These are phyloP conservation scores for Potentilla sterilis DNA, from an alignment of 306 rosid species.

Conservation along the genomic window DNA sequence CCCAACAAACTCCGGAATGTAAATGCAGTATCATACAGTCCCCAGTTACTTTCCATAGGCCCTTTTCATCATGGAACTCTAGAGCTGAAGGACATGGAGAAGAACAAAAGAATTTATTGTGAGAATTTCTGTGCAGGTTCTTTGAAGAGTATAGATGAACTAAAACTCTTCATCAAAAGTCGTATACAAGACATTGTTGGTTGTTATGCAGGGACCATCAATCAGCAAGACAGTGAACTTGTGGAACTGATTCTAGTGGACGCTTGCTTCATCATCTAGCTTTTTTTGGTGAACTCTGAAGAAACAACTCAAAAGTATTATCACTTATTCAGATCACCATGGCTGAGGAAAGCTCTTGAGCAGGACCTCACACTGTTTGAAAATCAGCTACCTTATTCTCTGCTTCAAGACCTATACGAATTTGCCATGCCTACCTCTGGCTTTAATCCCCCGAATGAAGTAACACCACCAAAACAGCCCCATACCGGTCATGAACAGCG, in stretches of 20 bases:
- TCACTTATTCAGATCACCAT: slow-evolving; percentile 33
- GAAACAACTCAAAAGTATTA: slow-evolving; percentile 11
- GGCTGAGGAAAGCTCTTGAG: slow-evolving; percentile 37
- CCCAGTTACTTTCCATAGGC: too few relatives aligned
- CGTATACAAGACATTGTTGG: background rate
- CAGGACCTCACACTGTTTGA: slow-evolving; percentile 50
- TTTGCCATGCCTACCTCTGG: background rate
- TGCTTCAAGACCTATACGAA: slow-evolving; percentile 29
- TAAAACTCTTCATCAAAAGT: slow-evolving; percentile 20
- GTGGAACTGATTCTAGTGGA: background rate
- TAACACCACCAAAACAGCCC: background rate
- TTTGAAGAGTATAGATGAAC: background rate
- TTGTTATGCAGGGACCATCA: slow-evolving; percentile 6
- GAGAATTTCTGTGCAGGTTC: slow-evolving; percentile 28
- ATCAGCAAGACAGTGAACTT: background rate
- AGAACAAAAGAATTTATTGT: slow-evolving; percentile 29
- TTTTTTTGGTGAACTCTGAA: slow-evolving; percentile 18
- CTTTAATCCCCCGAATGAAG: background rate
- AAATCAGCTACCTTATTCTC: slow-evolving; percentile 49
- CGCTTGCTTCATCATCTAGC: slow-evolving; percentile 26
- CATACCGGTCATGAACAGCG: background rate
- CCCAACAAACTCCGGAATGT: too few relatives aligned
- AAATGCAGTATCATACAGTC: too few relatives aligned
- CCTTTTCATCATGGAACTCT: background rate
- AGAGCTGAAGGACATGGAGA: slow-evolving; percentile 26